phyloP scores from a whole-genome alignment of 371 early-diverging fungal species.

The Lichtheimia corymbifera region DNA sequence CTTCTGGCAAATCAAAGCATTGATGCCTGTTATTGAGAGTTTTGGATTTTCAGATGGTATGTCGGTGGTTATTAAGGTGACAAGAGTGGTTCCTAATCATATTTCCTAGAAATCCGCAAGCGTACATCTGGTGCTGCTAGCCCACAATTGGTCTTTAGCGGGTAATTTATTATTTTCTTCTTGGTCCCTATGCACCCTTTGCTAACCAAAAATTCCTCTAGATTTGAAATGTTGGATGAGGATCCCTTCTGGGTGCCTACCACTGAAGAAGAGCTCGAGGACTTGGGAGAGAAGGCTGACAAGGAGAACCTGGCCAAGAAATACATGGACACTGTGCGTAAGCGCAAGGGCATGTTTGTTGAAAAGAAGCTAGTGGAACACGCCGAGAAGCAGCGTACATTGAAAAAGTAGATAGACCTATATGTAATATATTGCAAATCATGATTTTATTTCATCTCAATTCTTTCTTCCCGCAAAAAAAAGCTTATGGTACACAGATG shows the following conservation, averaged over 20 bases:
- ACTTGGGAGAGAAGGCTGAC: constrained; percentile 95
- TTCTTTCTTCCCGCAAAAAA: neutral
- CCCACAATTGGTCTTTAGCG: constrained; percentile 92
- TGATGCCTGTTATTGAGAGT: constrained; percentile 96
- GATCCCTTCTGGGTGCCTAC: constrained; percentile 99
- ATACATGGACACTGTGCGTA: constrained; percentile 94
- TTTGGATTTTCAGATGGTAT: constrained; percentile 98
- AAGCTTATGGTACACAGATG: neutral
- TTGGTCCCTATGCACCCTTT: neutral
- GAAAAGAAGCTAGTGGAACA: constrained; percentile 89
- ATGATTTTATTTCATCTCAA: neutral
- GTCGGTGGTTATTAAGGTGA: neutral
- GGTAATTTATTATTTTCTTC: constrained; percentile 34
- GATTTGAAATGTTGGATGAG: constrained; percentile 87
- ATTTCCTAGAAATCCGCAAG: constrained; percentile 80
- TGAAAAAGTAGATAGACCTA: constrained; percentile 54
- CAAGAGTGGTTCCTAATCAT: neutral
- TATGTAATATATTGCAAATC: neutral
- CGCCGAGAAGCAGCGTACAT: constrained; percentile 92
- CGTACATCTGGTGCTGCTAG: constrained; percentile 93
- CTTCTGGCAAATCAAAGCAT: constrained; percentile 89
- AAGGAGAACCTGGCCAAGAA: constrained; percentile 92
- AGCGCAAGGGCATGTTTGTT: constrained; percentile 92
- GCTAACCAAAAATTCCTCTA: constrained; percentile 11
- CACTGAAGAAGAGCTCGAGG: constrained; percentile 96